Percentiles rank a stretch among this genome's conserved stretches.
Conservation (phyloP, 495 filamentous ascomycete species). For the Neurospora pannonica region DNA sequence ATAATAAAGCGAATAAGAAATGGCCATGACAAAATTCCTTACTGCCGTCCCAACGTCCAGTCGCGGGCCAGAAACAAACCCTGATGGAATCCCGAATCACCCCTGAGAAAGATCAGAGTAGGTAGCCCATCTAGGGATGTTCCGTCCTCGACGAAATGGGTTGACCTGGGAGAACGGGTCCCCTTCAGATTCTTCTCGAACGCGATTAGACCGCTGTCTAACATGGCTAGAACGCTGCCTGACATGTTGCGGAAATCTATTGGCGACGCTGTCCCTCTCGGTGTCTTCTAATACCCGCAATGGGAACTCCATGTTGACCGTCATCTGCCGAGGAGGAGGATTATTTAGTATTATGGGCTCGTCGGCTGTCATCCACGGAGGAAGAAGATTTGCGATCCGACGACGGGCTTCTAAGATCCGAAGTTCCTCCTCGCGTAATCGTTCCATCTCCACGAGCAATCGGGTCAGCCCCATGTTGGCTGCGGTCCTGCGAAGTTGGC, state of each 20-base stretch:
- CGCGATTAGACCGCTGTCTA: not conserved
- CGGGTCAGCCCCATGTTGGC: not conserved
- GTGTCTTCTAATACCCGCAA: not conserved
- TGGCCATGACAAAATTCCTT: not conserved
- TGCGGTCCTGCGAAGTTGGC: not conserved
- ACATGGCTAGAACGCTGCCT: not conserved
- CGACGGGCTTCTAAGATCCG: not conserved
- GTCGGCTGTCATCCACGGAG: not conserved
- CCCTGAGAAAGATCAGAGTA: not conserved
- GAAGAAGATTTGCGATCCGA: not conserved
- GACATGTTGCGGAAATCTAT: not conserved
- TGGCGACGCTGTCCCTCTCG: not conserved
- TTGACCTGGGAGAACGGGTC: not conserved
- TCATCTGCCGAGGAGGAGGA: not conserved
- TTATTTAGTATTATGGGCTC: not conserved
- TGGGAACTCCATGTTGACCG: not conserved
- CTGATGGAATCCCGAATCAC: not conserved
- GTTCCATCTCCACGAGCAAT: not conserved
- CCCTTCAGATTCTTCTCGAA: not conserved
- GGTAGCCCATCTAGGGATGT: not conserved
- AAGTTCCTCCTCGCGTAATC: not conserved
- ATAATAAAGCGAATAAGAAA: not conserved
- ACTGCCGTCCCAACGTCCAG: not conserved
- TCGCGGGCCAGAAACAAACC: not conserved
- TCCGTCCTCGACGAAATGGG: not conserved